Evolutionary conservation across 2,329 filamentous ascomycete genomes (phyloP).

Genomic region (Claviceps sorghi): DNA sequence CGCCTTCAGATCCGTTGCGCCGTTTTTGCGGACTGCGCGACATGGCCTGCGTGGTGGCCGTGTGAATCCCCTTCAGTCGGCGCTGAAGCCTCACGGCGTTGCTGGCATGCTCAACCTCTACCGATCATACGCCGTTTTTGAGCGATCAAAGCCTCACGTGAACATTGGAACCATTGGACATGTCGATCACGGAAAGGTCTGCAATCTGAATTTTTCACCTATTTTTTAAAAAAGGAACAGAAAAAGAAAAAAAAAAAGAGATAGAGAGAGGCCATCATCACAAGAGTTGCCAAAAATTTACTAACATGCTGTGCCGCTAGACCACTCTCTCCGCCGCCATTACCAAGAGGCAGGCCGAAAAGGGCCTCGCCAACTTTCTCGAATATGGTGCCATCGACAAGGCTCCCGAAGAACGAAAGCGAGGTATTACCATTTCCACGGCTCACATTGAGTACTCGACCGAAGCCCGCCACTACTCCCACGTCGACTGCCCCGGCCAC

Average conservation of each 20-base stretch:
- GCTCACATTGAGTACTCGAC: conserved; percentile 98
- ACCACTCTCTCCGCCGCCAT: conserved; percentile 97
- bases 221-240: no score
- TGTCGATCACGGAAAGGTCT: conserved; percentile 98
- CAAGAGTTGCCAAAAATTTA: background rate
- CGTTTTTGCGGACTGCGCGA: conserved; percentile 71
- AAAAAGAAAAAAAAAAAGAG: background rate
- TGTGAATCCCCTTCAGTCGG: conserved; percentile 63
- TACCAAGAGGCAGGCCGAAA: conserved; percentile 93
- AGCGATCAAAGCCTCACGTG: conserved; percentile 91
- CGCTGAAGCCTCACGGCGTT: conserved; percentile 47
- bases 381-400: conserved; percentile 98
- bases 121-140: conserved; percentile 55
- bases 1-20: conserved; percentile 62
- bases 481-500: conserved; percentile 99
- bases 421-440: conserved; percentile 98
- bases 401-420: conserved; percentile 97
- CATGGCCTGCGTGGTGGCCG: conserved; percentile 54
- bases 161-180: conserved; percentile 99
- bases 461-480: conserved; percentile 88
- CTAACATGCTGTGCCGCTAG: conserved; percentile 29
- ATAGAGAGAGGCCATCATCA: no score
- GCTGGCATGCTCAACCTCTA: conserved; percentile 51
- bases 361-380: conserved; percentile 86
- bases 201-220: background rate